Evolutionary conservation across 176 grass and related monocot species (phyloP).

Genomic region (Urochloa ruziziensis): DNA sequence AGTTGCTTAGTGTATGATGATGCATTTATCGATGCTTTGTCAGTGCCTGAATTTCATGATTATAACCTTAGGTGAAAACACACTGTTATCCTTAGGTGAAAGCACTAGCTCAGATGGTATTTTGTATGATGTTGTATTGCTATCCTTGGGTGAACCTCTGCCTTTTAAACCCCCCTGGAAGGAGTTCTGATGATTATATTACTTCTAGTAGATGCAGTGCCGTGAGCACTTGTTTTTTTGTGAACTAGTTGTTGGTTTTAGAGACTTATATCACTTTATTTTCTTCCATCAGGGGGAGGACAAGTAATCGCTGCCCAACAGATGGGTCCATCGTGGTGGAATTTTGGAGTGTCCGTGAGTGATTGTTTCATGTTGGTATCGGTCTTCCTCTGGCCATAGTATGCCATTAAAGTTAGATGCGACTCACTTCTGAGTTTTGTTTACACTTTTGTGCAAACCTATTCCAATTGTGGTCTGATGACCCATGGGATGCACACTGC

Average conservation of each 20-base stretch:
- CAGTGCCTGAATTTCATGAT: background rate
- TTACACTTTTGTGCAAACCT: constrained; percentile 31
- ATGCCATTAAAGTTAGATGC: constrained; percentile 37
- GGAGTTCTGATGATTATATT: background rate
- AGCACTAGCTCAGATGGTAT: background rate
- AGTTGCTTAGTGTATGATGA: background rate
- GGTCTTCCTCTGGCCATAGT: constrained; percentile 14
- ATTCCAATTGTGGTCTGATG: constrained; percentile 30
- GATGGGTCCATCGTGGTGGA: constrained; percentile 27
- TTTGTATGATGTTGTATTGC: background rate
- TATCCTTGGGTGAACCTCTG: background rate
- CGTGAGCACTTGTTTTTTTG: background rate
- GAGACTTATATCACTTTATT: background rate
- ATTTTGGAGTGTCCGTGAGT: constrained; percentile 44
- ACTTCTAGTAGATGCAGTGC: background rate
- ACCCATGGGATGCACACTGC: constrained; percentile 9
- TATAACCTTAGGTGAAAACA: background rate
- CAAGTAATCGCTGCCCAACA: constrained; percentile 11
- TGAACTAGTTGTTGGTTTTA: background rate
- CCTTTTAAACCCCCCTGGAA: background rate
- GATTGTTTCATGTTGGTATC: constrained; percentile 30
- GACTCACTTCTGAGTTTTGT: constrained; percentile 34
- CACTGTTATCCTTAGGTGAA: background rate
- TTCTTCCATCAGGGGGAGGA: constrained; percentile 34
- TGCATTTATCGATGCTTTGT: background rate